These are phyloP conservation scores for Amanita molliuscula DNA, from an alignment of 768 basidiomycete species.

Conservation along the genomic window DNA sequence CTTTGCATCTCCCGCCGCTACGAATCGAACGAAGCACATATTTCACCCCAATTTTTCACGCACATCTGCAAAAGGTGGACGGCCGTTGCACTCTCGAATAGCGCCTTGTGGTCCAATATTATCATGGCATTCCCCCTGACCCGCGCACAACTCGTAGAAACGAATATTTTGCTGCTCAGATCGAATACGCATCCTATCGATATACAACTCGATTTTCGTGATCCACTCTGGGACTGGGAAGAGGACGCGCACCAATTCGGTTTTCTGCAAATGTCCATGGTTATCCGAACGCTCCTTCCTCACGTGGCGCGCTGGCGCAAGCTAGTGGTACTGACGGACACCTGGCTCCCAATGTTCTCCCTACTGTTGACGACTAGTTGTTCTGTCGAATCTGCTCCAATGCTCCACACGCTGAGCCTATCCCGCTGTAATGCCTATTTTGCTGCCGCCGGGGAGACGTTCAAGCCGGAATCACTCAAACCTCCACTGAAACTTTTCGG, in stretches of 20 bases:
- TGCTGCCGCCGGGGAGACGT: slow-evolving; percentile 30
- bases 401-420: slow-evolving; percentile 31
- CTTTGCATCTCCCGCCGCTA: slow-evolving; percentile 9
- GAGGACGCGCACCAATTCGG: slow-evolving; percentile 35
- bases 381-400: slow-evolving; percentile 20
- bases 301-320: slow-evolving; percentile 36
- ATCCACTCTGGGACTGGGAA: slow-evolving; percentile 46
- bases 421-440: slow-evolving; percentile 53
- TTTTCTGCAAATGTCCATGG: slow-evolving; percentile 31
- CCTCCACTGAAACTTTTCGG: slow-evolving; percentile 36
- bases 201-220: slow-evolving; percentile 48
- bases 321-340: slow-evolving; percentile 45
- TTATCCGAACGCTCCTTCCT: slow-evolving; percentile 34
- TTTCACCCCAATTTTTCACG: slow-evolving; percentile 21
- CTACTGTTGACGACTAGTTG: slow-evolving; percentile 32
- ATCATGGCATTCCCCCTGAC: slow-evolving; percentile 32
- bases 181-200: slow-evolving; percentile 37
- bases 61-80: slow-evolving; percentile 46
- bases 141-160: slow-evolving; percentile 24
- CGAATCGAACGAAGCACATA: slow-evolving; percentile 9
- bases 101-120: slow-evolving; percentile 42
- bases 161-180: slow-evolving; percentile 29
- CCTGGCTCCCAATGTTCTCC: slow-evolving; percentile 46
- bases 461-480: slow-evolving; percentile 31
- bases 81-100: slow-evolving; percentile 30